Percentiles rank a stretch among this genome's conserved stretches.
Conservation (phyloP, 306 rosid species). For the Crataegus laevigata region DNA sequence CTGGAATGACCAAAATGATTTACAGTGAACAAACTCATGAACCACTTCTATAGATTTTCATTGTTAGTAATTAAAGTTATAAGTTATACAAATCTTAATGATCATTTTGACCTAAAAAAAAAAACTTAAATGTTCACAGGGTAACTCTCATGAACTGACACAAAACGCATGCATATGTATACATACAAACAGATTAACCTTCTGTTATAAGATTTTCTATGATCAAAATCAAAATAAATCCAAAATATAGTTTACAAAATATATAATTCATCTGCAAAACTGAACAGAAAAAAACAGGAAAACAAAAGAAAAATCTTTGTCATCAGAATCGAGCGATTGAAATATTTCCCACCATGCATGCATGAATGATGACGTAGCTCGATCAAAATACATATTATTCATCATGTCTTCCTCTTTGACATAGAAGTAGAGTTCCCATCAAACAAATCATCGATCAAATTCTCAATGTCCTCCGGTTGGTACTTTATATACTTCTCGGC, state of each 20-base stretch:
- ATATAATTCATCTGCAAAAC: background rate
- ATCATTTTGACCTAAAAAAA: too few species aligned
- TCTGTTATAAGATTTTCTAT: background rate
- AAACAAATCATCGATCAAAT: constrained; percentile 57
- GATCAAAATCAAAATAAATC: background rate
- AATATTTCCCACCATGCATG: background rate
- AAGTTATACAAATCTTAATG: too few species aligned
- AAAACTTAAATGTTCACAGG: too few species aligned
- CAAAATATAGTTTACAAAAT: background rate
- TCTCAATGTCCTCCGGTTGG: constrained; percentile 78
- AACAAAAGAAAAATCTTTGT: background rate
- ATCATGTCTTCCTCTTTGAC: constrained; percentile 30
- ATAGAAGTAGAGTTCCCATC: constrained; percentile 45
- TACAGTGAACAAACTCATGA: too few species aligned
- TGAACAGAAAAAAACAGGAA: background rate
- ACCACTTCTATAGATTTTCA: too few species aligned
- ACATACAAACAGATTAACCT: too few species aligned
- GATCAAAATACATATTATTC: background rate
- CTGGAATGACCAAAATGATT: too few species aligned
- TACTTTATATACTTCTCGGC: constrained; percentile 65
- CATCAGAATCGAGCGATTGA: background rate
- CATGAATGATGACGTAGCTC: background rate
- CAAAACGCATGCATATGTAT: too few species aligned
- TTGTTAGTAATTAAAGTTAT: too few species aligned
- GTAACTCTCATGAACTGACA: too few species aligned